Base-by-base conservation (phyloP, 768 basidiomycete genomes). In the Collybiopsis confluens region DNA sequence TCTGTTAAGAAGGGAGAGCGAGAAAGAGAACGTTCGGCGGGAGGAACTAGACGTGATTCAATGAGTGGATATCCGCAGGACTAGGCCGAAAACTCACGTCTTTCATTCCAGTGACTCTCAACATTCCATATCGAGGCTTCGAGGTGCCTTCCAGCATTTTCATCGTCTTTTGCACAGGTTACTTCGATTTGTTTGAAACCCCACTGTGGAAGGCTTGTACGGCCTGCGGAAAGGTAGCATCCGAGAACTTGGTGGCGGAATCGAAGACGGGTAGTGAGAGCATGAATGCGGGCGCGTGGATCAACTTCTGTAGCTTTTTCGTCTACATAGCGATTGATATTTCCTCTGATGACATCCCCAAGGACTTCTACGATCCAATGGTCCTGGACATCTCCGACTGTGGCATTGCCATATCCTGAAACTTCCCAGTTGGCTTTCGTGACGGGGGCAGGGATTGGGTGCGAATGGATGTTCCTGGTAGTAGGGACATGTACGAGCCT, bases 161-260 rank as follows among this genome's bases (percentile, higher is more conserved):
- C 81, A 61, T 94, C 89, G 67, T 92, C 87, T 70, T 90, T 91
- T 51, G 87, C 87, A 68, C 97, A 99, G 60, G 84, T 89, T 44
- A 98, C 95, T 68, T 99, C 97, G 49, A 98, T 79, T 72, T 99
- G 96, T 72, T 99, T 98, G 80, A 97, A 98, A 10, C 96, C 96
- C 97, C 97, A 99, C 69, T 96, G 92, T 1, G 97, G 97, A 36
- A 99, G 69, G 49, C 90, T 77, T 2, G 85, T 81, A 68, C 95
- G 98, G 30, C 90, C 88, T 7, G 97, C 95, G 10, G 86, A 79
- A 41, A 98, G 69, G 70, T 97, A 98, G 67, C 95, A 99, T 4
- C 90, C 90, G 21, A 90, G 73, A 40, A 68, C 69, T 48, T 80
- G 63, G 65, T 99, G 96, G 56, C 76, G 79, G 73, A 98, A 87